These are phyloP conservation scores for Lepraria neglecta DNA, from an alignment of 495 filamentous ascomycete genomes.

Conservation along the genomic window DNA sequence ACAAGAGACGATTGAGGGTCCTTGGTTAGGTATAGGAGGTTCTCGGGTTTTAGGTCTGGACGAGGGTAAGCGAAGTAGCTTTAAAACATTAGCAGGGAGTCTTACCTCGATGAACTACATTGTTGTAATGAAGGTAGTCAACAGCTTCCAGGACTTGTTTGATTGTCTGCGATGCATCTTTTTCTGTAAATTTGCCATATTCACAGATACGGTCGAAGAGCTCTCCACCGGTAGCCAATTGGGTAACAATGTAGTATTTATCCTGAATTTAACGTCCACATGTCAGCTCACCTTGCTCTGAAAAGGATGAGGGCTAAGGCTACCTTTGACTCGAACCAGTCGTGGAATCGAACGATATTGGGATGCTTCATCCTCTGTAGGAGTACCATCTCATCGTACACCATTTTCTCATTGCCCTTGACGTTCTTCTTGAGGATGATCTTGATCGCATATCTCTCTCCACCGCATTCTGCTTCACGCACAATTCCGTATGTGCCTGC, in stretches of 20 bases:
- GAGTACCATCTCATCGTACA: constrained; percentile 93
- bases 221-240: constrained; percentile 93
- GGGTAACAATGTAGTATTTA: constrained; percentile 99
- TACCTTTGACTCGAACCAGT: constrained; percentile 96
- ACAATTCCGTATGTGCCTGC: constrained; percentile 99
- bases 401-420: constrained; percentile 96
- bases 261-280: constrained; percentile 50
- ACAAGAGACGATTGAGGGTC: constrained; percentile 75
- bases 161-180: constrained; percentile 95
- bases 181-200: constrained; percentile 97
- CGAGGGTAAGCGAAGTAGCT: neutral
- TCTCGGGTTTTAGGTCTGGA: constrained; percentile 95
- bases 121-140: constrained; percentile 87
- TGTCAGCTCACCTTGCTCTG: neutral
- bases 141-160: constrained; percentile 92
- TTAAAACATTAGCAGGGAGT: neutral
- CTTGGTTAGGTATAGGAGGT: constrained; percentile 85
- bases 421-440: constrained; percentile 99
- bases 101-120: constrained; percentile 92
- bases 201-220: constrained; percentile 98
- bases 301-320: neutral
- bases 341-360: constrained; percentile 94
- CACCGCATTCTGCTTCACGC: constrained; percentile 74
- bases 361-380: constrained; percentile 84
- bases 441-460: constrained; percentile 91